Base-by-base conservation (phyloP, 805 yeast species). In the Myxozyma udenii region DNA sequence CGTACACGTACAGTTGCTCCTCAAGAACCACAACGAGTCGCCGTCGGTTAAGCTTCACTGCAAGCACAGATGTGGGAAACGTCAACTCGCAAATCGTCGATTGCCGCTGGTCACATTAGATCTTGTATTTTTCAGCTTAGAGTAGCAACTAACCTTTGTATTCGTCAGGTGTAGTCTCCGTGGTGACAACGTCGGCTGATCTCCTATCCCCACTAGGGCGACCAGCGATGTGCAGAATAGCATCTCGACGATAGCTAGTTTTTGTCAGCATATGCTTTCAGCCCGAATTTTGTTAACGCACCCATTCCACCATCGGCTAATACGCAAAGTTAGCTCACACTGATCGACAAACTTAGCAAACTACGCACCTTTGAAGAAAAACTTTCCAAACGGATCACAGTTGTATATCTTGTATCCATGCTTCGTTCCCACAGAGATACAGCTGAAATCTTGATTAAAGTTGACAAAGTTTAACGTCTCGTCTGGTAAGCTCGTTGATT, bases 1-100 rank as follows among this genome's bases (percentile, higher is more conserved):
- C 97, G 71, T 91, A 93, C 42, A 91, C 79, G 66, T 82, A 86
- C 7, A 93, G 80, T 68, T 90, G 95, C 54, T 87, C 91, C 44
- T 80, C 74, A 47, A 91, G 72, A 4, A 86, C 80, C 16, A 90
- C 93, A 28, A 87, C 76, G 58, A 91, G 74, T 41, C 97, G 72
- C 61, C 85, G 84, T 39, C 97, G 76, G 68, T 91, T 93, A 70
- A 91, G 76, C 60, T 80, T 80, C 30, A 91, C 84, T 45, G 79
- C 80, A 24, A 84, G 71, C 1, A 91, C 83, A 5, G 81, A 72
- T 3, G 87, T 79, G 0, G 96, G 91, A 67, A 89, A 93, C 0
- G 91, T 80, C 60, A 91, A 72, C 64, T 91, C 98, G 69, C 98
- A 91, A 18, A 91, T 88, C 1, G 78, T 74, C 1, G 83, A 70